phyloP scores from a whole-genome alignment of 2,329 filamentous ascomycete species.

The Incumbomyces delicatus region DNA sequence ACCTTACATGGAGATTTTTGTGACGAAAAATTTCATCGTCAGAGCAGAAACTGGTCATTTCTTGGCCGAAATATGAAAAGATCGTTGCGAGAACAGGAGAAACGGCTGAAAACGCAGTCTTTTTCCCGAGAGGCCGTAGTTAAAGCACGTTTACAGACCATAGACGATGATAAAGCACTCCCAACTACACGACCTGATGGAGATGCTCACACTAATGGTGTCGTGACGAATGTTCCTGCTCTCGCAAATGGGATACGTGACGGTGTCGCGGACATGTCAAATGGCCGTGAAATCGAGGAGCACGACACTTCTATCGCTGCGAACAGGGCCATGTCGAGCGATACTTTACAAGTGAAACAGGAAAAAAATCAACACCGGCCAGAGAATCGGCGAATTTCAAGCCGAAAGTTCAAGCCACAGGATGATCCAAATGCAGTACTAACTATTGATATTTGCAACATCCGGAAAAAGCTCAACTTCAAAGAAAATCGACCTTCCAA shows the following conservation, averaged over 20 bases:
- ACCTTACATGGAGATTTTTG: not conserved
- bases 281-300: not conserved
- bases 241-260: not conserved
- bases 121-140: too few species aligned
- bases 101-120: not conserved
- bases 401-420: not conserved
- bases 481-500: not conserved
- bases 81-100: constrained; percentile 4
- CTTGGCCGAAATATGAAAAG: constrained; percentile 7
- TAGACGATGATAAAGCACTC: too few species aligned
- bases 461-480: constrained; percentile 12
- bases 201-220: too few species aligned
- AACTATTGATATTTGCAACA: constrained; percentile 6
- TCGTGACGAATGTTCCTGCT: too few species aligned
- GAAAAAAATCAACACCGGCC: not conserved
- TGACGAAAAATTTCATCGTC: not conserved
- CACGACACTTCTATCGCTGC: constrained; percentile 1
- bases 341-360: not conserved
- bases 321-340: not conserved
- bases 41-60: constrained; percentile 1
- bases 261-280: too few species aligned
- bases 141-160: too few species aligned
- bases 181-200: too few species aligned
- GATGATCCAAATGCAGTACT: constrained; percentile 6
- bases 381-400: not conserved